Conservation (phyloP, 345 rosid genomes). For the Sisymbrium altissimum region DNA sequence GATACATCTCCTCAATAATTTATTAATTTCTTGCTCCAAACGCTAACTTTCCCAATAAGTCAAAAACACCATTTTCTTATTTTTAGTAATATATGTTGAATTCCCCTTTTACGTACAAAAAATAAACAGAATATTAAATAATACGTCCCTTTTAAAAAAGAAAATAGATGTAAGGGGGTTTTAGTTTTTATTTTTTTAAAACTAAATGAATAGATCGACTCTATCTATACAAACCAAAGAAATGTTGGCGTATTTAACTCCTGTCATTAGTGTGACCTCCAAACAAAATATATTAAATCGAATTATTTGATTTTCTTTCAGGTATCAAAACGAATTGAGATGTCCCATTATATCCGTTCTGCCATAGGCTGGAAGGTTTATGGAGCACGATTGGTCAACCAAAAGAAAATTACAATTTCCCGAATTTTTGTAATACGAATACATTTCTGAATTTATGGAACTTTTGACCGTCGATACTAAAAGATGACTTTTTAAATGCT, state of each 20-base stretch:
- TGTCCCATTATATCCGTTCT: background rate
- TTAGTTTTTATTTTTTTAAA: too few relatives aligned
- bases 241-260: constrained; percentile 15
- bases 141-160: background rate
- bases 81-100: background rate
- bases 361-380: background rate
- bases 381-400: constrained; percentile 1
- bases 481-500: constrained; percentile 1
- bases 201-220: background rate
- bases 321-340: background rate
- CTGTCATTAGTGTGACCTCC: constrained; percentile 16
- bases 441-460: constrained; percentile 5
- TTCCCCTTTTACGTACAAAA: background rate
- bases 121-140: background rate
- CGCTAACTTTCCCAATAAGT: background rate
- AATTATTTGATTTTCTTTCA: background rate
- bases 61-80: background rate
- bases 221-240: background rate
- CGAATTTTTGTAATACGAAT: background rate
- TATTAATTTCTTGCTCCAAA: background rate
- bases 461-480: constrained; percentile 10
- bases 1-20: background rate
- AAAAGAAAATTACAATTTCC: background rate
- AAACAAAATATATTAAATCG: background rate
- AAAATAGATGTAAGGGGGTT: background rate